Conservation (phyloP, 805 yeast genomes). For the Metschnikowia colocasiae region DNA sequence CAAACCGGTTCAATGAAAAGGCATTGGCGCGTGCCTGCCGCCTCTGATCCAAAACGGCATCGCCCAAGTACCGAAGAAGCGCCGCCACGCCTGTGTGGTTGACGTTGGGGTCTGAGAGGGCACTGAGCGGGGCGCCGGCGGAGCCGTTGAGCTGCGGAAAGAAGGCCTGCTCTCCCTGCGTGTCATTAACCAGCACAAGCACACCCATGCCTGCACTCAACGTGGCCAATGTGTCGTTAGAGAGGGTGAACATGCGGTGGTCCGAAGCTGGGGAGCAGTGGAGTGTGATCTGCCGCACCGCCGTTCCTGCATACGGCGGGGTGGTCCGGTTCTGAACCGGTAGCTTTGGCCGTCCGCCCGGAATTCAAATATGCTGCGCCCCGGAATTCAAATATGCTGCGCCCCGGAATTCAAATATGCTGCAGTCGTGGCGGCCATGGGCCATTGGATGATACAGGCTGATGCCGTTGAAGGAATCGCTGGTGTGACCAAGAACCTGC, state of each 20-base stretch:
- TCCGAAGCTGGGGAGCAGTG: not conserved
- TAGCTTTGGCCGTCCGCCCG: too few relatives aligned
- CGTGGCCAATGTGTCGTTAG: not conserved
- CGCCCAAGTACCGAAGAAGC: constrained; percentile 8
- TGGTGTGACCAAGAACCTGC: too few relatives aligned
- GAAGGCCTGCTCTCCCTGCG: not conserved
- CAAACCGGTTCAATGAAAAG: constrained; percentile 18
- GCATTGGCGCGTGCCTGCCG: constrained; percentile 9
- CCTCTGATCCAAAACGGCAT: constrained; percentile 15
- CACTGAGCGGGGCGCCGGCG: not conserved
- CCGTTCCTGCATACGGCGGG: not conserved
- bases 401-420: too few relatives aligned
- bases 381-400: too few relatives aligned
- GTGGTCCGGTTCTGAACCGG: too few relatives aligned
- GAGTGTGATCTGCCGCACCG: not conserved
- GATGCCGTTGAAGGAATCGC: too few relatives aligned
- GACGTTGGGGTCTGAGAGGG: not conserved
- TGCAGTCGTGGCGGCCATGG: too few relatives aligned
- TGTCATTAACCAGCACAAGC: not conserved
- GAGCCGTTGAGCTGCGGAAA: not conserved
- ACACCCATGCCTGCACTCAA: not conserved
- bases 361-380: too few relatives aligned
- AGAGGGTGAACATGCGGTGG: constrained; percentile 2
- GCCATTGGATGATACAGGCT: too few relatives aligned
- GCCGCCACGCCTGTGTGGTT: not conserved